Conservation (phyloP, 345 rosid species). For the Salix koriyanagi region DNA sequence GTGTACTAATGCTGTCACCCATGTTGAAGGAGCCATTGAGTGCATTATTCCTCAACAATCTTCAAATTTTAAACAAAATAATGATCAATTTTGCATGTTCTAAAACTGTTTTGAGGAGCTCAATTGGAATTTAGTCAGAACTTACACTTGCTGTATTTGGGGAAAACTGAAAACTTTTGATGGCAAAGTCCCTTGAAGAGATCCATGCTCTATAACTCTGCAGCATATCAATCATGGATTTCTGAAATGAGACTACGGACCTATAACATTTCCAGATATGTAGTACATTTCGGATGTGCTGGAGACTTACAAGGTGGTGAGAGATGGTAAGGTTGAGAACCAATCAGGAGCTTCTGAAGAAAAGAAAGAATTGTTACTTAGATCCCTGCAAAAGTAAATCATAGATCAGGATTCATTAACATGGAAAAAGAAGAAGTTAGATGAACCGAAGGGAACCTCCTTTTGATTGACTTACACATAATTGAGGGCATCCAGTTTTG, state of each 20-base stretch:
- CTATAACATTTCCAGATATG: background rate
- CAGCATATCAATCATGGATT: constrained; percentile 3
- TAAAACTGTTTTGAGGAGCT: background rate
- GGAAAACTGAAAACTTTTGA: constrained; percentile 57
- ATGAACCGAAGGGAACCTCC: background rate
- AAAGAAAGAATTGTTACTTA: constrained; percentile 76
- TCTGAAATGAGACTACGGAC: constrained; percentile 1
- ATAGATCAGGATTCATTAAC: background rate
- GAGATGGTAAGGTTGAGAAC: constrained; percentile 81
- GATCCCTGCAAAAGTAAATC: constrained; percentile 52
- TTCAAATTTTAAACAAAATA: constrained; percentile 22
- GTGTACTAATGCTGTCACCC: constrained; percentile 48
- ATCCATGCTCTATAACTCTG: constrained; percentile 73
- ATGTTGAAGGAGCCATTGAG: constrained; percentile 58
- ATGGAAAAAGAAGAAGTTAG: background rate
- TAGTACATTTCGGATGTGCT: background rate
- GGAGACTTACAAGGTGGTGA: constrained; percentile 71
- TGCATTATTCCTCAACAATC: constrained; percentile 68
- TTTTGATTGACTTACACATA: constrained; percentile 51
- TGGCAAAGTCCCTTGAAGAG: constrained; percentile 66
- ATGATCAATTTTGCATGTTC: constrained; percentile 1
- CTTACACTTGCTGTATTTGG: constrained; percentile 86
- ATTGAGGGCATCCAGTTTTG: constrained; percentile 60
- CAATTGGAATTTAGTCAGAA: background rate
- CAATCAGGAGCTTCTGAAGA: constrained; percentile 68